A percentile compares a stretch with the other conserved stretches of the same genome.
phyloP scores from a whole-genome alignment of 768 basidiomycete species.

The button mushroom (Agaricus bisporus) region DNA sequence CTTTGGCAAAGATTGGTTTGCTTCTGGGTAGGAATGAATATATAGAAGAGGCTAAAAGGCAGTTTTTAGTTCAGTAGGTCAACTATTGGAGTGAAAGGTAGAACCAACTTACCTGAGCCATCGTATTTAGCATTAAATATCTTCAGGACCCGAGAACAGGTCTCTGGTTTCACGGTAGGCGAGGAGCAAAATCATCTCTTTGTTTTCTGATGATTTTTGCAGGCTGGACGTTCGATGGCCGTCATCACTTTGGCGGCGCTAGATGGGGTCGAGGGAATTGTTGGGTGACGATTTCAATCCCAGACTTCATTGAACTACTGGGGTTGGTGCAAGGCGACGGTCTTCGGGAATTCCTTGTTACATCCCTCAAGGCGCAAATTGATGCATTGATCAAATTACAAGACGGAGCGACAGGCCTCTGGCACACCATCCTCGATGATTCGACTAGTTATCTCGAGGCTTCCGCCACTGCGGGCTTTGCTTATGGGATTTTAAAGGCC shows the following conservation, averaged over 20 bases:
- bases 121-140: slow-evolving; percentile 31
- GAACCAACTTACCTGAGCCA: not conserved
- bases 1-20: slow-evolving; percentile 48
- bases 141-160: slow-evolving; percentile 37
- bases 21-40: slow-evolving; percentile 44
- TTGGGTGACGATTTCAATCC: slow-evolving; percentile 43
- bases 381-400: slow-evolving; percentile 41
- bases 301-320: slow-evolving; percentile 43
- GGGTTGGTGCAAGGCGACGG: slow-evolving; percentile 34
- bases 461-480: slow-evolving; percentile 42
- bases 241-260: slow-evolving; percentile 40
- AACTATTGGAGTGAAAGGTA: not conserved
- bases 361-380: slow-evolving; percentile 37
- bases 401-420: slow-evolving; percentile 38
- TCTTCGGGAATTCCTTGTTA: slow-evolving; percentile 33
- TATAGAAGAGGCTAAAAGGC: slow-evolving; percentile 48
- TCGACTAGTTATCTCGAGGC: slow-evolving; percentile 44
- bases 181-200: not conserved
- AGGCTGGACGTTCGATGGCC: slow-evolving; percentile 42
- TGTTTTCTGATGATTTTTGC: not conserved
- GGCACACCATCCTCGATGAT: slow-evolving; percentile 52
- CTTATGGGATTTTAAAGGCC: slow-evolving; percentile 40
- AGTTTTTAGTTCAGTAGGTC: slow-evolving; percentile 41
- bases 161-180: slow-evolving; percentile 42
- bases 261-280: slow-evolving; percentile 53